A percentile compares a stretch with the other conserved stretches of the same genome.
These are phyloP conservation scores for Angomonas deanei DNA, from an alignment of 208 protist species.

Conservation along the genomic window DNA sequence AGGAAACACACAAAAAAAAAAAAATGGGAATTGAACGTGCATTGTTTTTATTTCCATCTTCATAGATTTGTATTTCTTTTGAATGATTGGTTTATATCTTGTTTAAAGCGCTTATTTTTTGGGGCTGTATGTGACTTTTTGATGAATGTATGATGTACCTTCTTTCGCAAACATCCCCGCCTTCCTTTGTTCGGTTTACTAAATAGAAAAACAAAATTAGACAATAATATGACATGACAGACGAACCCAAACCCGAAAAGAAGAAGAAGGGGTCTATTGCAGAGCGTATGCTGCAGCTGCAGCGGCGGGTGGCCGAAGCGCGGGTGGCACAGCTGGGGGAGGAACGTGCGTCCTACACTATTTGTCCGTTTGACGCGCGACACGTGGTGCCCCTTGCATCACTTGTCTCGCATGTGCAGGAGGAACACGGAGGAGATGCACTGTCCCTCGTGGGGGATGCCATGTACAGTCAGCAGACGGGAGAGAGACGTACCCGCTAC, in stretches of 20 bases:
- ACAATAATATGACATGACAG: background rate
- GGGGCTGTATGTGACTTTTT: too few relatives aligned
- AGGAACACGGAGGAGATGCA: constrained; percentile 24
- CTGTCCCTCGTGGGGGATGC: constrained; percentile 19
- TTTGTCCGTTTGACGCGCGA: constrained; percentile 33
- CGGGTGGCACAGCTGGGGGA: background rate
- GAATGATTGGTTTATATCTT: background rate
- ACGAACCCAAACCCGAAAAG: background rate
- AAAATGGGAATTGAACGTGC: background rate
- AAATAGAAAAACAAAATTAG: background rate
- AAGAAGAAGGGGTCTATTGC: background rate
- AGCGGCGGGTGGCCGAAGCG: background rate
- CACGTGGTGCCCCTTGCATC: constrained; percentile 35
- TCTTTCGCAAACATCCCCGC: too few relatives aligned
- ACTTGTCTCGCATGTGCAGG: constrained; percentile 23
- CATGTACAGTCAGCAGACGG: constrained; percentile 28
- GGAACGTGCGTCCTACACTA: constrained; percentile 4
- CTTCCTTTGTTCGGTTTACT: too few relatives aligned
- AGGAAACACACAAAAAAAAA: background rate
- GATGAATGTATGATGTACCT: too few relatives aligned
- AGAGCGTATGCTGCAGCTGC: constrained; percentile 8
- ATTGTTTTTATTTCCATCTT: background rate
- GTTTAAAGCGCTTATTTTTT: background rate
- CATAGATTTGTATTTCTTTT: background rate
- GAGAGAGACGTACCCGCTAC: constrained; percentile 16